Evolutionary conservation across 768 basidiomycete species (phyloP).

Genomic region (Trametes meyenii): DNA sequence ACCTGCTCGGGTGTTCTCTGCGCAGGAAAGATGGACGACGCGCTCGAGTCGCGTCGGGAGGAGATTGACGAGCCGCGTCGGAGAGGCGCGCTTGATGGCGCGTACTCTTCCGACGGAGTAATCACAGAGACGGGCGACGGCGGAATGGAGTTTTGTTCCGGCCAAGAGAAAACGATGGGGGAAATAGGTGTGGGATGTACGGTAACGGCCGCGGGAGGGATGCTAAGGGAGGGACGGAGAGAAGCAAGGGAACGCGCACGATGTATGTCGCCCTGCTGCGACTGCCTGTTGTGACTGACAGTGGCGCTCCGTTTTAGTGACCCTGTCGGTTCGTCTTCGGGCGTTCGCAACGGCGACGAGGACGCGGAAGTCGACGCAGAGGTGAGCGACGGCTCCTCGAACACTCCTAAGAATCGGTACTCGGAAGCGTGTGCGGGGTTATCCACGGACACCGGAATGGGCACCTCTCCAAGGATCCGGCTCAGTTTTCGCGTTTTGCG

Average conservation of each 20-base stretch:
- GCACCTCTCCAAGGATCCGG: constrained; percentile 44
- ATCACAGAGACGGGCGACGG: constrained; percentile 11
- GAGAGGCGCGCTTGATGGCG: neutral
- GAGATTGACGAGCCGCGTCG: constrained; percentile 6
- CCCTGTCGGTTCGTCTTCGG: neutral
- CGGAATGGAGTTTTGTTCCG: constrained; percentile 13
- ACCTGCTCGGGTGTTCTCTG: constrained; percentile 30
- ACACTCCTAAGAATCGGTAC: constrained; percentile 7
- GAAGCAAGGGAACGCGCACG: constrained; percentile 29
- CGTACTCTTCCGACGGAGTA: neutral
- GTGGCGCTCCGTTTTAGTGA: constrained; percentile 27
- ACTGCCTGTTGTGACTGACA: constrained; percentile 15
- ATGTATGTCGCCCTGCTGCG: constrained; percentile 17
- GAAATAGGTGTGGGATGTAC: constrained; percentile 17
- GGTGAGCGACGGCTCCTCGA: constrained; percentile 19
- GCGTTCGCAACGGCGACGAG: neutral
- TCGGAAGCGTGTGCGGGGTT: constrained; percentile 3
- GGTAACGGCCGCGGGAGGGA: constrained; percentile 13
- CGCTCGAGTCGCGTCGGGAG: constrained; percentile 13
- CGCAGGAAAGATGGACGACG: constrained; percentile 21
- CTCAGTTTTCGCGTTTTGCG: constrained; percentile 48
- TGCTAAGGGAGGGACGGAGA: constrained; percentile 26
- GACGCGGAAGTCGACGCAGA: constrained; percentile 16
- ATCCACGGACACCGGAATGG: constrained; percentile 23
- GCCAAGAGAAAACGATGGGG: constrained; percentile 22